A percentile compares a stretch with the other conserved stretches of the same genome.
These are phyloP conservation scores for Pochonia chlamydosporia DNA, from an alignment of 2,329 filamentous ascomycete species.

Conservation along the genomic window DNA sequence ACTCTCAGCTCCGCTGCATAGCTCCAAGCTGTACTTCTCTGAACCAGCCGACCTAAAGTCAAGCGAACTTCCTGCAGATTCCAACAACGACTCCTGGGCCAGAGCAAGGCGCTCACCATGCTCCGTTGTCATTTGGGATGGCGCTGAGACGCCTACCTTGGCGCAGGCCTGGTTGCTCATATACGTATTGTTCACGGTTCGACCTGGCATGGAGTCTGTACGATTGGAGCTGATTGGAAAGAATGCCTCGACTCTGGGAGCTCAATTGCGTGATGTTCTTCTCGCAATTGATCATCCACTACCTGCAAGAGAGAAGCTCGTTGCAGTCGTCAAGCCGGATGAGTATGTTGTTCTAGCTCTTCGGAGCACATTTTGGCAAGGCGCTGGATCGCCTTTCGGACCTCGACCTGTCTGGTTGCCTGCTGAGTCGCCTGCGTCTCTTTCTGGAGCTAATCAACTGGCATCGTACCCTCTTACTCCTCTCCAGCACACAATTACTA, in stretches of 20 bases:
- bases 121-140: slow-evolving; percentile 39
- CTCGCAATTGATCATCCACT: slow-evolving; percentile 45
- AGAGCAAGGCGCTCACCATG: slow-evolving; percentile 48
- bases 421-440: slow-evolving; percentile 32
- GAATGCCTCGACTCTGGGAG: slow-evolving; percentile 25
- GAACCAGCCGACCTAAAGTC: slow-evolving; percentile 42
- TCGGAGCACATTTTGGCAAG: slow-evolving; percentile 62
- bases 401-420: slow-evolving; percentile 57
- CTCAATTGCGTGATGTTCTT: slow-evolving; percentile 39
- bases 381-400: slow-evolving; percentile 62
- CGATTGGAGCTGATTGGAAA: slow-evolving; percentile 39
- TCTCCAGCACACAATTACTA: slow-evolving; percentile 38
- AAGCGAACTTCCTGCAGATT: slow-evolving; percentile 40
- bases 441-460: slow-evolving; percentile 27
- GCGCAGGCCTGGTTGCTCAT: slow-evolving; percentile 48
- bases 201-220: slow-evolving; percentile 41
- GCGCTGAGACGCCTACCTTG: slow-evolving; percentile 33
- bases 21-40: slow-evolving; percentile 35
- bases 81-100: slow-evolving; percentile 52
- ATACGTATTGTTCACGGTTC: slow-evolving; percentile 47
- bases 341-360: slow-evolving; percentile 36
- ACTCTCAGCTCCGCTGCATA: slow-evolving; percentile 24
- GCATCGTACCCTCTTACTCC: slow-evolving; percentile 44
- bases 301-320: slow-evolving; percentile 23
- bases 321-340: slow-evolving; percentile 16